Base-by-base conservation (phyloP, 78 protist species). In the Dictyostelium citrinum region DNA sequence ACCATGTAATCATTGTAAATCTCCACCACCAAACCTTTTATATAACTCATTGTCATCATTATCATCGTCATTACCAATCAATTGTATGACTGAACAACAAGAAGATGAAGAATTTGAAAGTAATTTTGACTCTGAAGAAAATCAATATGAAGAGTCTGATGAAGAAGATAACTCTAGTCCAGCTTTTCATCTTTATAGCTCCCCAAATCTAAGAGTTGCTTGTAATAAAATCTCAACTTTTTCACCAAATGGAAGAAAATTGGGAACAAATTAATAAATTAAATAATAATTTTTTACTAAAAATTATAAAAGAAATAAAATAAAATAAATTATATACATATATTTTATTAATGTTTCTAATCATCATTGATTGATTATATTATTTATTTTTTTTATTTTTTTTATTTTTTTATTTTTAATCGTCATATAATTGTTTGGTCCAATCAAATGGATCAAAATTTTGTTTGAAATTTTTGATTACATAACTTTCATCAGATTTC, bases 351-450 rank as follows among this genome's bases (percentile, higher is more conserved):
- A n/a, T n/a, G n/a, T n/a, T n/a, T n/a, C n/a, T n/a, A n/a, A n/a
- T n/a, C n/a, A n/a, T n/a, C n/a, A n/a, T n/a, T n/a, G n/a, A n/a
- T n/a, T n/a, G n/a, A n/a, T n/a, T n/a, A n/a, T n/a, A n/a, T n/a
- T n/a, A n/a, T n/a, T 60, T 67, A 11, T 67, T 67, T 67, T 11
- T 5, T 39, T 39, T 11, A 12, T 70, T 16, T 29, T 29, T 68
- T 68, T 29, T 12, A 14, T 68, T 68, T 68, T 14, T 45, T 76
- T 45, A 8, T 10, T n/a, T 27, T 76, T 43, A 45, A 71, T 84
- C 33, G 2, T 84, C 17, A 27, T 71, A 76, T 37, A 84, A 74
- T 55, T 70, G 82, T 35, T 74, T 74, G 6, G 91, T 85, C 91
- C 91, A 85, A 61, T 85, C 83, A 76, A 61, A 85, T 27, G 39